phyloP scores from a whole-genome alignment of 225 moss, liverwort and hornwort species.

The Polytrichum commune region DNA sequence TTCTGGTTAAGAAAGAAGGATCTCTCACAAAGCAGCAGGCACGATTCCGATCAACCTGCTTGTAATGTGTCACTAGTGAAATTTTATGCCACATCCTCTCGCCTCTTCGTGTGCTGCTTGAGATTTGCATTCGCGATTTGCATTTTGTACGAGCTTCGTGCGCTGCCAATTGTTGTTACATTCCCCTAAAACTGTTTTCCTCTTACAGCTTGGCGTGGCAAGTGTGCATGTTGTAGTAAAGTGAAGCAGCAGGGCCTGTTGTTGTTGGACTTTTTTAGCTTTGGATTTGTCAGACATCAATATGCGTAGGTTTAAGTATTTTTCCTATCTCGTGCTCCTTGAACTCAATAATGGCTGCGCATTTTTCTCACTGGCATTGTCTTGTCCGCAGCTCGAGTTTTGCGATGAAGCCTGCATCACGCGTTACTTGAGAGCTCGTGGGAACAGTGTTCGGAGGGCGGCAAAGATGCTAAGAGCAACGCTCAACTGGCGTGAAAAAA shows the following conservation, averaged over 20 bases:
- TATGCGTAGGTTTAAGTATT: background rate
- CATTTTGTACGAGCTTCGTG: too few relatives aligned
- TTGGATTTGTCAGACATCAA: background rate
- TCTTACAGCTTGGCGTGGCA: too few relatives aligned
- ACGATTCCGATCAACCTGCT: conserved; percentile 2
- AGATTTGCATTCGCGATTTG: too few relatives aligned
- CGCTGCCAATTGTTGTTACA: too few relatives aligned
- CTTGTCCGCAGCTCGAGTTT: conserved; percentile 56
- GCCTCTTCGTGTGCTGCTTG: too few relatives aligned
- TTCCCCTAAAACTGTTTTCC: too few relatives aligned
- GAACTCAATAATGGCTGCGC: background rate
- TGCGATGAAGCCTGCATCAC: conserved; percentile 78
- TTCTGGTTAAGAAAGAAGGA: conserved; percentile 54
- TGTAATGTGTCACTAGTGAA: too few relatives aligned
- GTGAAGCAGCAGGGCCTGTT: background rate
- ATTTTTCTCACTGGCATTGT: background rate
- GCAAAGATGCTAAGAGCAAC: conserved; percentile 78
- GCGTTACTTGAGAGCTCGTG: conserved; percentile 77
- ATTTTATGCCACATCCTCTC: too few relatives aligned
- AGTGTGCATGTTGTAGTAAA: too few relatives aligned
- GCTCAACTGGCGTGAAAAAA: conserved; percentile 81
- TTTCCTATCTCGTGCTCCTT: background rate
- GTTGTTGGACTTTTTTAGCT: background rate
- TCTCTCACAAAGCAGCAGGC: conserved; percentile 55
- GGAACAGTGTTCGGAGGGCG: conserved; percentile 64